Conservation (phyloP, 345 rosid species). For the Gossypium thurberi region DNA sequence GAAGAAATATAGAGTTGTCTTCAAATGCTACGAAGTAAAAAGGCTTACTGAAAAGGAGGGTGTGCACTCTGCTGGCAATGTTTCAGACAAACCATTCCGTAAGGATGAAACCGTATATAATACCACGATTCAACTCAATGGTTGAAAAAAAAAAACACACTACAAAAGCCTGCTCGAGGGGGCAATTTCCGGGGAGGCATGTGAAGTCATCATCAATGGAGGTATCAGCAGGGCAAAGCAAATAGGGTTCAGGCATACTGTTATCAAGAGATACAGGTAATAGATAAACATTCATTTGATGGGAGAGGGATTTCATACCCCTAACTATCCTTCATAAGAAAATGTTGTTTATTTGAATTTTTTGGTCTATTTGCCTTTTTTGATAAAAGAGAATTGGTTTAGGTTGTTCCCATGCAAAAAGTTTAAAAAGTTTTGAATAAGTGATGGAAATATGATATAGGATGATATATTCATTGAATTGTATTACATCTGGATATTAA, state of each 20-base stretch:
- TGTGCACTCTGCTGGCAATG: neutral
- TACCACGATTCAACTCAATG: constrained; percentile 6
- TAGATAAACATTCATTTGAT: neutral
- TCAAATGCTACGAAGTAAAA: constrained; percentile 8
- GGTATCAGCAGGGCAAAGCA: neutral
- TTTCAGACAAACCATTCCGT: neutral
- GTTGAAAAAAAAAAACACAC: neutral
- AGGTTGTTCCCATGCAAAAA: neutral
- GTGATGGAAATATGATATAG: neutral
- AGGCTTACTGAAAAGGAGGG: constrained; percentile 15
- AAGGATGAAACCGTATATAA: neutral
- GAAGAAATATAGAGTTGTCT: constrained; percentile 18
- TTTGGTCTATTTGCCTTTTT: neutral
- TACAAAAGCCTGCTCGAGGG: neutral
- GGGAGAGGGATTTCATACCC: neutral
- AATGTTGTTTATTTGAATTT: neutral
- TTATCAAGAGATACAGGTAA: constrained; percentile 11
- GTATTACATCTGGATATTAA: constrained; percentile 8
- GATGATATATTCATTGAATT: constrained; percentile 13
- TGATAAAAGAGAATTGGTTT: neutral
- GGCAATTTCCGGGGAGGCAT: neutral
- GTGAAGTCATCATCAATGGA: neutral
- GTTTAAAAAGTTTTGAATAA: neutral
- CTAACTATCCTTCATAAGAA: constrained; percentile 1
- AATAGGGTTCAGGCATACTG: neutral